A percentile compares a stretch with the other conserved stretches of the same genome.
These are phyloP conservation scores for Edaphochlamys debaryana DNA, from an alignment of 139 green algal genomes.

Conservation along the genomic window DNA sequence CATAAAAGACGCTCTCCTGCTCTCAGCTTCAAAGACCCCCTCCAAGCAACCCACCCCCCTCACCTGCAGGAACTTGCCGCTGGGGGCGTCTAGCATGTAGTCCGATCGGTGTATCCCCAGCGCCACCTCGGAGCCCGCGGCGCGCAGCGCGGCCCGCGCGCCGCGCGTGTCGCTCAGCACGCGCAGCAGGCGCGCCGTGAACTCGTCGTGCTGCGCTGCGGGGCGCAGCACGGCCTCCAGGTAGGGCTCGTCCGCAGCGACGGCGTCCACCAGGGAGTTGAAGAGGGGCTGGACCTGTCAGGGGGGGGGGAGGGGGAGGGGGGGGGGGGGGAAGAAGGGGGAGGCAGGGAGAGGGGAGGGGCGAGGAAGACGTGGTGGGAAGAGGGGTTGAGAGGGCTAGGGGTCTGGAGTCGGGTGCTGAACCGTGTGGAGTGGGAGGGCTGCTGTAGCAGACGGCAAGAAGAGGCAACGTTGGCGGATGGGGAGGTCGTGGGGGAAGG, in stretches of 20 bases:
- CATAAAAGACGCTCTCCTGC: no score
- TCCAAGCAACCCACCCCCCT: not conserved
- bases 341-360: no score
- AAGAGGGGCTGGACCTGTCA: constrained; percentile 79
- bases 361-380: no score
- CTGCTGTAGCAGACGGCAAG: no score
- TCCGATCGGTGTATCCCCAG: constrained; percentile 92
- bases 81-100: constrained; percentile 98
- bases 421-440: no score
- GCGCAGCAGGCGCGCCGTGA: constrained; percentile 80
- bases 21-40: no score
- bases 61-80: constrained; percentile 85
- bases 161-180: constrained; percentile 43
- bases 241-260: constrained; percentile 83
- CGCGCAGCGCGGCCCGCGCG: not conserved
- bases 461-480: no score
- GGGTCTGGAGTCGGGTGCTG: no score
- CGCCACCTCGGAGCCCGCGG: constrained; percentile 51
- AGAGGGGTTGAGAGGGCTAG: no score
- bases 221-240: constrained; percentile 73
- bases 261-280: constrained; percentile 85
- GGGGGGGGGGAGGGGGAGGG: no score
- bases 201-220: constrained; percentile 76
- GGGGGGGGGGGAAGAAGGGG: no score
- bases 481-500: no score